Percentiles rank a stretch among this genome's conserved stretches.
Evolutionary conservation across 129 eudicot genomes (phyloP).

Genomic region (Escallonia herrerae): DNA sequence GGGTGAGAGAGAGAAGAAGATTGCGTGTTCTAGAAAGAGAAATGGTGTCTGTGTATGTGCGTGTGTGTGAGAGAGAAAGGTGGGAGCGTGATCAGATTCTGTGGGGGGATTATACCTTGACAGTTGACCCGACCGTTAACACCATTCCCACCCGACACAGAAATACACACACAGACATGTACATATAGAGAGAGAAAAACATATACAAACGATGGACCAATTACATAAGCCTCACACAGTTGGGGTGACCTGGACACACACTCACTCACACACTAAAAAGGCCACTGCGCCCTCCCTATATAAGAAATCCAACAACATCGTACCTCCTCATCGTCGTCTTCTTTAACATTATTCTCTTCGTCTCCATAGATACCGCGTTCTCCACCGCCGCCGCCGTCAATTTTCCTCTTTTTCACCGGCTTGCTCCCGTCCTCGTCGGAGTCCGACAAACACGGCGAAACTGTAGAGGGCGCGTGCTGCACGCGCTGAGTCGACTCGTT

Average conservation of each 20-base stretch:
- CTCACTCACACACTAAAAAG: too few species aligned
- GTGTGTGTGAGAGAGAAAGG: slow-evolving; percentile 36
- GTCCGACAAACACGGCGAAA: slow-evolving; percentile 21
- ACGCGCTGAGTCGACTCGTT: slow-evolving; percentile 37
- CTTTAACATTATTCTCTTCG: slow-evolving; percentile 14
- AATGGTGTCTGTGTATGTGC: slow-evolving; percentile 1
- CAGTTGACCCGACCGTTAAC: slow-evolving; percentile 70
- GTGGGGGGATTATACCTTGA: slow-evolving; percentile 64
- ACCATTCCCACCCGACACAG: slow-evolving; percentile 22
- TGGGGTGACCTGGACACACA: slow-evolving; percentile 36
- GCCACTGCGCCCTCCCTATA: background rate
- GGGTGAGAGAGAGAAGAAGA: slow-evolving; percentile 23
- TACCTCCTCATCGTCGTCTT: slow-evolving; percentile 49
- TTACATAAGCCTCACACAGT: slow-evolving; percentile 21
- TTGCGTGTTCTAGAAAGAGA: slow-evolving; percentile 38
- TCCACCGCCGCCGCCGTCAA: slow-evolving; percentile 21
- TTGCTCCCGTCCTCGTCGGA: slow-evolving; percentile 24
- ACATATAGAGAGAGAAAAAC: slow-evolving; percentile 2
- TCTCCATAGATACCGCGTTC: slow-evolving; percentile 25
- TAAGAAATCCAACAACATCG: background rate
- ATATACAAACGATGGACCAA: slow-evolving; percentile 21
- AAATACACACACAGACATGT: slow-evolving; percentile 12
- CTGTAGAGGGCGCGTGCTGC: slow-evolving; percentile 31
- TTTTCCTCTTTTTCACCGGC: slow-evolving; percentile 59
- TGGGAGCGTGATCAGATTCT: slow-evolving; percentile 60